A percentile compares a stretch with the other conserved stretches of the same genome.
Evolutionary conservation across 1,284 basidiomycete species (phyloP).

Genomic region (Cystobasidium pallidum): DNA sequence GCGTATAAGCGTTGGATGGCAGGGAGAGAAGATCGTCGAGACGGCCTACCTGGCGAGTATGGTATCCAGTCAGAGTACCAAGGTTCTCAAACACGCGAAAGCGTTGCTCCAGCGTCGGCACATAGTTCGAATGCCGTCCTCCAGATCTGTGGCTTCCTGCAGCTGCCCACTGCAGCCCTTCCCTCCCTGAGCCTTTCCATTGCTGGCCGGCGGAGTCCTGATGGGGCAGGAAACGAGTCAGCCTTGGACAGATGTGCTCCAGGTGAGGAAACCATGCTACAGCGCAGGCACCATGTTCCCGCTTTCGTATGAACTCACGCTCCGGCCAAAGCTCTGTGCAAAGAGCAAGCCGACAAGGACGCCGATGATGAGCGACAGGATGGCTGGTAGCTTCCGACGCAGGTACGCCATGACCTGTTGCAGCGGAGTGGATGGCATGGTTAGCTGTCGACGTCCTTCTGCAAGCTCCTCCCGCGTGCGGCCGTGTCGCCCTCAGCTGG

Average conservation of each 20-base stretch:
- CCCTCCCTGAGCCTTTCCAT: conserved; percentile 47
- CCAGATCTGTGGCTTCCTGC: conserved; percentile 45
- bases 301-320: conserved; percentile 47
- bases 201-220: conserved; percentile 28
- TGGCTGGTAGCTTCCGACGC: conserved; percentile 44
- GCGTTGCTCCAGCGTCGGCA: conserved; percentile 66
- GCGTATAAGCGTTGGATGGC: background rate
- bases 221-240: background rate
- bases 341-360: conserved; percentile 69
- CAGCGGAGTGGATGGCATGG: background rate
- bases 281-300: background rate
- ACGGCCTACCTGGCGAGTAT: conserved; percentile 67
- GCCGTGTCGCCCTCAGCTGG: background rate
- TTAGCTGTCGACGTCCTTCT: background rate
- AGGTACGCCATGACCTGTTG: conserved; percentile 36
- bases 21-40: background rate
- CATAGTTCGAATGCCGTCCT: conserved; percentile 49
- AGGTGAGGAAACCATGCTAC: no score
- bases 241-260: background rate
- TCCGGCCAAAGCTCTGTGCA: conserved; percentile 63
- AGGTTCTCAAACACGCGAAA: conserved; percentile 80
- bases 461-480: background rate
- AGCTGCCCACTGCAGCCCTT: conserved; percentile 48
- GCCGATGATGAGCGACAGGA: conserved; percentile 62
- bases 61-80: conserved; percentile 79